These are phyloP conservation scores for Zymoseptoria crescenta DNA, from an alignment of 2,329 filamentous ascomycete species.

Conservation along the genomic window DNA sequence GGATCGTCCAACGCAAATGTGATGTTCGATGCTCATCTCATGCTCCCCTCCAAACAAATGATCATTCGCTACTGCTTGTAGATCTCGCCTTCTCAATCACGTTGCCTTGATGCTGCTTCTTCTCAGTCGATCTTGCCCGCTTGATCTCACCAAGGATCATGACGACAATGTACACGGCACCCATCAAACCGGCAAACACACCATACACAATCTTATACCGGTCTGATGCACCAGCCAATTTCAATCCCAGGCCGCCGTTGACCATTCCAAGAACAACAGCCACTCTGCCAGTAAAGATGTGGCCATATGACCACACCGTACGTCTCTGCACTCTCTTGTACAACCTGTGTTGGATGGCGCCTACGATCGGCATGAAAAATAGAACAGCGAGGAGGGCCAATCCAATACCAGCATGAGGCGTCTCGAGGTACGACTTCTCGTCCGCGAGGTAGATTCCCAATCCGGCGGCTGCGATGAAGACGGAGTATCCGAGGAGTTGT, in stretches of 20 bases:
- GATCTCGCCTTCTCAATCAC: neutral
- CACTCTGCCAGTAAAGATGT: slow-evolving; percentile 5
- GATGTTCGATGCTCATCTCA: neutral
- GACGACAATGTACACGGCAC: neutral
- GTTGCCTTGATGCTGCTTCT: slow-evolving; percentile 1
- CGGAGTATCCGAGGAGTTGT: slow-evolving; percentile 42
- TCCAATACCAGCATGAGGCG: slow-evolving; percentile 48
- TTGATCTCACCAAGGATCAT: slow-evolving; percentile 1
- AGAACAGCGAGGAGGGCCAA: slow-evolving; percentile 44
- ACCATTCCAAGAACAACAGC: slow-evolving; percentile 5
- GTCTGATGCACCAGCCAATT: slow-evolving; percentile 6
- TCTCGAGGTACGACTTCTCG: slow-evolving; percentile 30
- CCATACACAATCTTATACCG: slow-evolving; percentile 7
- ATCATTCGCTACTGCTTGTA: neutral
- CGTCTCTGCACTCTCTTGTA: slow-evolving; percentile 1
- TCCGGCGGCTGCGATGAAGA: slow-evolving; percentile 44
- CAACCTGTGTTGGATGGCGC: slow-evolving; percentile 1
- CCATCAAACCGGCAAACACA: slow-evolving; percentile 17
- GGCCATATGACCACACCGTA: slow-evolving; percentile 2
- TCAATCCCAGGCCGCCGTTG: slow-evolving; percentile 7
- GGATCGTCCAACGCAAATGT: neutral
- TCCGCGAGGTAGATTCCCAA: slow-evolving; percentile 45
- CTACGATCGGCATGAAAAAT: slow-evolving; percentile 34
- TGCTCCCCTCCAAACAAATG: no score
- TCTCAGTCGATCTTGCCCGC: neutral